Evolutionary conservation across 108 stramenopile species (phyloP).

Genomic region (Cyclotella kingstonii): DNA sequence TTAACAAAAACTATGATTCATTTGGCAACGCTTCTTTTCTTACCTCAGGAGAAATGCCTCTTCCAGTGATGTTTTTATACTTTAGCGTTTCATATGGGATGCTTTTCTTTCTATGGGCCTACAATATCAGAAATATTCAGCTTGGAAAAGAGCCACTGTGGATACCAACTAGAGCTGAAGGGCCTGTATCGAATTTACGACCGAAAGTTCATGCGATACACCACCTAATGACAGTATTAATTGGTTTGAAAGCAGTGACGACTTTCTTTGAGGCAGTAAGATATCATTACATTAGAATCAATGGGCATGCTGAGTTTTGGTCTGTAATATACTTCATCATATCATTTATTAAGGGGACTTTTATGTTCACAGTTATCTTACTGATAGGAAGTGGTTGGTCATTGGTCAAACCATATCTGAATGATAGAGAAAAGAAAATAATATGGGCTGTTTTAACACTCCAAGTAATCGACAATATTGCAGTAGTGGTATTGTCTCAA

Average conservation of each 20-base stretch:
- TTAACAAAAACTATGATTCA: constrained; percentile 81
- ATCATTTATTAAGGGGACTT: constrained; percentile 76
- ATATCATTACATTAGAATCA: constrained; percentile 87
- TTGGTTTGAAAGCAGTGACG: constrained; percentile 81
- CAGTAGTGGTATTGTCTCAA: constrained; percentile 88
- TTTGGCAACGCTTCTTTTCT: constrained; percentile 77
- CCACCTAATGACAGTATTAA: constrained; percentile 86
- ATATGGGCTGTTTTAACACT: constrained; percentile 81
- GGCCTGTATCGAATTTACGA: constrained; percentile 1
- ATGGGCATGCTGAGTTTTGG: constrained; percentile 90
- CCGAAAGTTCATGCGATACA: constrained; percentile 89
- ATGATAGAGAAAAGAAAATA: constrained; percentile 83
- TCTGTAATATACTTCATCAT: constrained; percentile 84
- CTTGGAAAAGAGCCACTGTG: constrained; percentile 49
- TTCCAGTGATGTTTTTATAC: constrained; percentile 83
- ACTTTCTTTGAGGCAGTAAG: constrained; percentile 86
- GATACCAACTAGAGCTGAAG: constrained; percentile 13
- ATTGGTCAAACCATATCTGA: constrained; percentile 93
- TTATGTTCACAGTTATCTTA: constrained; percentile 92
- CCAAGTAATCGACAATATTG: constrained; percentile 95
- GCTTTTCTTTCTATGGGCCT: constrained; percentile 67
- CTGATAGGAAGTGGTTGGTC: constrained; percentile 96
- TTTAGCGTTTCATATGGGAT: constrained; percentile 75
- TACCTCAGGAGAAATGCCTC: constrained; percentile 86
- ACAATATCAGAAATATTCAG: constrained; percentile 57